Evolutionary conservation across 805 yeast species (phyloP).

Genomic region (Yamadazyma tumulicola): DNA sequence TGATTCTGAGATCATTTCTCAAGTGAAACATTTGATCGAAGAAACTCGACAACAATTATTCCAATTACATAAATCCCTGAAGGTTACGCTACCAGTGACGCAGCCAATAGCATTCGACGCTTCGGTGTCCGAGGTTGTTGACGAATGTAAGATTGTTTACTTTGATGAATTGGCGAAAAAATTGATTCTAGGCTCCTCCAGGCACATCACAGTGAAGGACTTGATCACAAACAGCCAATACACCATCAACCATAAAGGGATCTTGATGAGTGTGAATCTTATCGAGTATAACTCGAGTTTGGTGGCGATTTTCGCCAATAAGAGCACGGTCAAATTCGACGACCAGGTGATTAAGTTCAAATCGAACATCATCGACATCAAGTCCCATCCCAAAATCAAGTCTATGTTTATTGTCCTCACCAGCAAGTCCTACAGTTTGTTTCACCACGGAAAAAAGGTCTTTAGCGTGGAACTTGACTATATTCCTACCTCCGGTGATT

Average conservation of each 20-base stretch:
- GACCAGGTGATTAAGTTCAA: conserved; percentile 6
- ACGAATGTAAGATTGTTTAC: conserved; percentile 5
- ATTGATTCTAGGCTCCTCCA: conserved; percentile 9
- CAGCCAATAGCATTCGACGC: conserved; percentile 11
- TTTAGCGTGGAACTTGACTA: conserved; percentile 7
- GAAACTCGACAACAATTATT: conserved; percentile 32
- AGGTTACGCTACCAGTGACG: conserved; percentile 19
- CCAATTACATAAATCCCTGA: conserved; percentile 33
- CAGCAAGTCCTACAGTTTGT: conserved; percentile 18
- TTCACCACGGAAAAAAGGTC: background rate
- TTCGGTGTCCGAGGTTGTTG: background rate
- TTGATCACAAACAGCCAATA: conserved; percentile 7
- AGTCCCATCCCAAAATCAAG: conserved; percentile 31
- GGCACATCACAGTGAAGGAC: conserved; percentile 7
- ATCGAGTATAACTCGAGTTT: conserved; percentile 9
- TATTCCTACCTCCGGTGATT: conserved; percentile 19
- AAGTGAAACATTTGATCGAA: conserved; percentile 21
- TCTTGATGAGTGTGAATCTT: conserved; percentile 12
- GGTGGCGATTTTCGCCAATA: conserved; percentile 19
- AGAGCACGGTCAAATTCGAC: conserved; percentile 14
- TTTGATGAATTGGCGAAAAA: conserved; percentile 9
- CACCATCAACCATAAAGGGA: conserved; percentile 15
- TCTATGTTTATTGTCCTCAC: conserved; percentile 27
- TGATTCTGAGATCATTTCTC: conserved; percentile 4
- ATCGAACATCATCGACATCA: conserved; percentile 17